Base-by-base conservation (phyloP, 106 monocot species). In the Hemerocallis citrina region DNA sequence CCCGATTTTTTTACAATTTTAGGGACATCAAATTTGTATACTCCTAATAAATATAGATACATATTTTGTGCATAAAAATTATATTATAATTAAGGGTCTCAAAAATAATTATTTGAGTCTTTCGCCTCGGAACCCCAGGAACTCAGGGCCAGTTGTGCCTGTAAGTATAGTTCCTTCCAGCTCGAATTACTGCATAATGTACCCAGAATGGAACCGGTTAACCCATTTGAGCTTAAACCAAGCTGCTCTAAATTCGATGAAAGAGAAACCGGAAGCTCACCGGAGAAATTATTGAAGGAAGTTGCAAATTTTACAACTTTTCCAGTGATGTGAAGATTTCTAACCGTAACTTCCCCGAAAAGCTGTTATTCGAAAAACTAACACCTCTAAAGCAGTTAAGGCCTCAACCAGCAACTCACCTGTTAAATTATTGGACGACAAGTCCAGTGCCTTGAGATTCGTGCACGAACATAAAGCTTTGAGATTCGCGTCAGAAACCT, bases 161-260 rank as follows among this genome's bases (percentile, higher is more conserved):
- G 93, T 13, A 93, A 52, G 50, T 82, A 89, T 15, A 93, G 64
- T 73, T 85, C 77, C 32, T 62, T 62, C 13, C 83, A 54, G 47
- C 57, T 47, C 9, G 35, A 33, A 42, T 15, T 51, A 19, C 23
- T 49, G 67, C 90, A 90, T 13, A 90, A 68, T 22, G 52, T 62
- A 7, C 36, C 6, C 0, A 84, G 88, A 52, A 93, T 77, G 9
- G 66, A 56, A 1, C 92, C 84, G 2, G 71, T 64, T 13, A 88
- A 65, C 30, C 49, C 49, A 55, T 88, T 88, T 1, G 88, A 83
- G 68, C 88, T 83, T 24, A 88, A 72, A 65, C 83, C 88, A 30
- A 88, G 68, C 37, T 77, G 34, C 60, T 83, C 74, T 7, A 88
- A 73, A 55, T 40, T 67, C n/a, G 70, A 16, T 13, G 60, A 67